A percentile compares a stretch with the other conserved stretches of the same genome.
phyloP scores from a whole-genome alignment of 2,329 filamentous ascomycete genomes.

The Massarina eburnea region DNA sequence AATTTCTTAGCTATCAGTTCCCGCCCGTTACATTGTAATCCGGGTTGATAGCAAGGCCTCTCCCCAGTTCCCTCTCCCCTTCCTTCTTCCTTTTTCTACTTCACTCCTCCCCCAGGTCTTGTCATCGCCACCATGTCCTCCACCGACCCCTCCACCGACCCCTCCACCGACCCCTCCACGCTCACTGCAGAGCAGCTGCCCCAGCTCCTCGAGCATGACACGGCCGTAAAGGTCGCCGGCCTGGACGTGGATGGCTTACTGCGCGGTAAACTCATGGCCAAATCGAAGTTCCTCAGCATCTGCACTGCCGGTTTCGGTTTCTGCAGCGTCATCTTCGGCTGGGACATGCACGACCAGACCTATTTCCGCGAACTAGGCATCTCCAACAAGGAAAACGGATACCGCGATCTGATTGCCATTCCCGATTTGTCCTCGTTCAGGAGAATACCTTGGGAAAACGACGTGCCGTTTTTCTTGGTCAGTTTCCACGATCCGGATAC shows the following conservation, averaged over 20 bases:
- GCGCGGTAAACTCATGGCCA: conserved; percentile 87
- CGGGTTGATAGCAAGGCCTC: conserved; percentile 4
- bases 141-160: conserved; percentile 22
- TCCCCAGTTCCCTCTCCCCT: neutral
- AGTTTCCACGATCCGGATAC: conserved; percentile 83
- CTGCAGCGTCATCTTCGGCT: conserved; percentile 92
- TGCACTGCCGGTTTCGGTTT: conserved; percentile 84
- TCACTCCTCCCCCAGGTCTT: neutral
- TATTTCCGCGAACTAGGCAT: conserved; percentile 84
- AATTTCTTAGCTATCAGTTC: conserved; percentile 7
- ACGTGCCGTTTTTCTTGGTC: conserved; percentile 83
- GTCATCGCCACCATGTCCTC: conserved; percentile 21
- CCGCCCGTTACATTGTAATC: conserved; percentile 3
- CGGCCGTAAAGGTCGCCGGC: conserved; percentile 82
- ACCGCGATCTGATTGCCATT: conserved; percentile 79
- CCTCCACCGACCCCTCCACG: conserved; percentile 32
- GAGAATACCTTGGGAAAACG: conserved; percentile 86
- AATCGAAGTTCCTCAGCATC: conserved; percentile 87
- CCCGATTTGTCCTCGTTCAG: conserved; percentile 77
- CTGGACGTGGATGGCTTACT: conserved; percentile 85
- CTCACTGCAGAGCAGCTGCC: conserved; percentile 68
- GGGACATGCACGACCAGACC: conserved; percentile 95
- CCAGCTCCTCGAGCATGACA: conserved; percentile 68
- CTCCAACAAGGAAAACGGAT: conserved; percentile 89
- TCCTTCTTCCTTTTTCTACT: neutral